Evolutionary conservation across 805 yeast genomes (phyloP).

Genomic region (Hanseniaspora lachancei): DNA sequence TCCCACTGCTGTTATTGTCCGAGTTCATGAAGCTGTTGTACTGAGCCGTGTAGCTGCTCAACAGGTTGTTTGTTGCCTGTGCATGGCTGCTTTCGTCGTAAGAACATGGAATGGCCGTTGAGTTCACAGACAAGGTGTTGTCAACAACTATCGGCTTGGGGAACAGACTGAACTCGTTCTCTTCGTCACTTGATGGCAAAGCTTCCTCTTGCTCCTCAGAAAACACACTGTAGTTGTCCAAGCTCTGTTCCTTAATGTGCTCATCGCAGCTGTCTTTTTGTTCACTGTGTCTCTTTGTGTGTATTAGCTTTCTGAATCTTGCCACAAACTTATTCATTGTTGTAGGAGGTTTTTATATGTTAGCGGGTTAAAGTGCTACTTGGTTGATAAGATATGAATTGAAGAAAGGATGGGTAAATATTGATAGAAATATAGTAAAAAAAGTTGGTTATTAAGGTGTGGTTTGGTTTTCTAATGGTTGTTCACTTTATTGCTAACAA

Average conservation of each 20-base stretch:
- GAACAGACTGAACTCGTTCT: slow-evolving; percentile 28
- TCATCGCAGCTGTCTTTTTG: not conserved
- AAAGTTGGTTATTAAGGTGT: too few relatives aligned
- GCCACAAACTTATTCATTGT: not conserved
- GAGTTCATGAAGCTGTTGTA: not conserved
- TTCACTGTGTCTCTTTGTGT: not conserved
- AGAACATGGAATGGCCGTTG: slow-evolving; percentile 23
- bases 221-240: not conserved
- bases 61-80: not conserved
- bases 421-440: too few relatives aligned
- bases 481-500: too few relatives aligned
- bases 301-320: not conserved
- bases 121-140: slow-evolving; percentile 14
- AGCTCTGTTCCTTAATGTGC: not conserved
- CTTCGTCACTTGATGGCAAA: not conserved
- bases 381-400: too few relatives aligned
- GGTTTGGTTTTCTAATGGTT: too few relatives aligned
- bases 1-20: not conserved
- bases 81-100: slow-evolving; percentile 15
- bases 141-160: slow-evolving; percentile 22
- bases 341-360: not conserved
- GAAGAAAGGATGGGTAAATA: too few relatives aligned
- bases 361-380: too few relatives aligned
- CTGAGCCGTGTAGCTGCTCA: not conserved
- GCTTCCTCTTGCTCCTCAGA: slow-evolving; percentile 8